Conservation (phyloP, 176 grass and related monocot species). For the Luzula sylvatica region DNA sequence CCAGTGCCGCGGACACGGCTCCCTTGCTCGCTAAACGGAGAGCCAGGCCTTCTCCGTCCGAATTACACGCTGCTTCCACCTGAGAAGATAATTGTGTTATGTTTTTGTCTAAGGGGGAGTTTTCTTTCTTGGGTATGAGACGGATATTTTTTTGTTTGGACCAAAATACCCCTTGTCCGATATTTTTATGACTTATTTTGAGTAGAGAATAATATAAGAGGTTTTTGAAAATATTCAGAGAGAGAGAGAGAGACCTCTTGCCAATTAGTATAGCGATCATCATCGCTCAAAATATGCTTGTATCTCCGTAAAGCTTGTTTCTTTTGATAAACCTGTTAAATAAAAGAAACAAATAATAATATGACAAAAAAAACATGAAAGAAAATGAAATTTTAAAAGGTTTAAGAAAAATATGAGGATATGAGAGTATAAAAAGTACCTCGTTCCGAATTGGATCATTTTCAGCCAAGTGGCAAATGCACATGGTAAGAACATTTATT, state of each 20-base stretch:
- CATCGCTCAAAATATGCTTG: slow-evolving; percentile 64
- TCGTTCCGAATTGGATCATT: slow-evolving; percentile 49
- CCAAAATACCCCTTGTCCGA: too few relatives aligned
- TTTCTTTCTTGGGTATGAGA: too few relatives aligned
- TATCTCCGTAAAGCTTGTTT: slow-evolving; percentile 75
- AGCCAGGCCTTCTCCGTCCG: slow-evolving; percentile 81
- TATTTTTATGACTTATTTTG: too few relatives aligned
- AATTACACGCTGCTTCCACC: slow-evolving; percentile 67
- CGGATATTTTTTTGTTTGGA: too few relatives aligned
- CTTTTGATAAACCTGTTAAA: slow-evolving; percentile 52
- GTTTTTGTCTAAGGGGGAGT: too few relatives aligned
- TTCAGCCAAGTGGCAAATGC: slow-evolving; percentile 77
- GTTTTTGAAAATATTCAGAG: slow-evolving; percentile 10
- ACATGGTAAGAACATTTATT: slow-evolving; percentile 80
- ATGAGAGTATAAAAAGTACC: slow-evolving; percentile 28
- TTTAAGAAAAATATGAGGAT: slow-evolving; percentile 15
- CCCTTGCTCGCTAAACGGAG: slow-evolving; percentile 88
- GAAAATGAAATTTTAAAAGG: slow-evolving; percentile 2
- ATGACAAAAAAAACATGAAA: slow-evolving; percentile 9
- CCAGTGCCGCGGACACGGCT: slow-evolving; percentile 83
- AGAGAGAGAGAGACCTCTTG: slow-evolving; percentile 57
- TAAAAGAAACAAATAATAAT: slow-evolving; percentile 15
- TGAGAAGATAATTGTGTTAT: too few relatives aligned
- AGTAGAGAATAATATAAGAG: too few relatives aligned
- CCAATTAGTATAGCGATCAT: slow-evolving; percentile 80